Evolutionary conservation across 108 stramenopile genomes (phyloP), one percentile per base, ranked within the genome.

Genomic region (Aurantiochytrium sp.): DNA sequence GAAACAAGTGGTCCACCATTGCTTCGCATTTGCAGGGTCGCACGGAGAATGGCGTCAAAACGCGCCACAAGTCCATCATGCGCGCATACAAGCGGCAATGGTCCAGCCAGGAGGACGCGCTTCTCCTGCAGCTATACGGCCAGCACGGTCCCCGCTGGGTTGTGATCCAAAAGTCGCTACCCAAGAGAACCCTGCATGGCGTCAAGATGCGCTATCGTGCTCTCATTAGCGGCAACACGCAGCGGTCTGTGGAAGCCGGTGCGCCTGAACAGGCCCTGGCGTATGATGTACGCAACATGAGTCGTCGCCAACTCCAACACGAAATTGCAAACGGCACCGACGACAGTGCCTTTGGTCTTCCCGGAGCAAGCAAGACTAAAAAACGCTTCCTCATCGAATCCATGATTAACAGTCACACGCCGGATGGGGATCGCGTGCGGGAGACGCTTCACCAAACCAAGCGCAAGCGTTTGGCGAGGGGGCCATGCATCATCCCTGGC

Each of bases 1-100:
- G 88, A 5, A 64, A 71, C 60, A 89, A 89, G 53, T 89, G 88
- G 88, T 55, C 87, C 12, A 57, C 53, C 12, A 87, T 87, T 87
- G 87, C 87, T 14, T 28, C 25, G 1, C 53, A 8, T 8, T 5
- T 87, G 2, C 49, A 19, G 58, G 87, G 87, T 4, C 87, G 87
- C 18, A 57, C 87, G 0, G 87, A 87, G 53, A 87, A 87, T 23
- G 49, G 53, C 14, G 87, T 87, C 57, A 87, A 87, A 42, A 55
- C 53, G 25, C 53, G 87, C 1, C 23, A 42, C 87, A 87, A 87
- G 58, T 87, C 87, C 4, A 83, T 83, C 51, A 83, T 83, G 76
- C 45, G 76, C 12, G 76, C 76, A 6, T 53, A 25, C n/a, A 83
- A 83, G 4, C 76, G 76, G 23, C 76, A 83, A 45, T 83, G 76